Base-by-base conservation (phyloP, 169 alveolate genomes). In the Babesia ovata region DNA sequence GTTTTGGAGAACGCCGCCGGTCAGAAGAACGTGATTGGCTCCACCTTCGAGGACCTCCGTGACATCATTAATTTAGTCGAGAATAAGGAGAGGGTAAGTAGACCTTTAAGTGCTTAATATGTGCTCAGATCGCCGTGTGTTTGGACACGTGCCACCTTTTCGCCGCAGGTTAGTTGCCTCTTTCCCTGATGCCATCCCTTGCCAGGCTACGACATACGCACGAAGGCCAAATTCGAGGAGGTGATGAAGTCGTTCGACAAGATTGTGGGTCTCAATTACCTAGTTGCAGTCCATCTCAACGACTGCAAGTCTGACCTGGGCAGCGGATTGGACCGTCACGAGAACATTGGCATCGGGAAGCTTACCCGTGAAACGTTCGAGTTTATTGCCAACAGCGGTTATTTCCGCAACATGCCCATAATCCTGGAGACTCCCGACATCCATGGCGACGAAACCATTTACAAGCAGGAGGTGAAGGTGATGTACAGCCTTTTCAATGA, bases 1-100 rank as follows among this genome's bases (percentile, higher is more conserved):
- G 96, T 94, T 7, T 63, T 94, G 60, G 97, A 94, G 86, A 94
- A 94, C 70, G 92, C 95, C 54, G 97, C 97, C 13, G 97, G 96
- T 13, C 95, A 92, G 73, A 93, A 93, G 84, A 92, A 93, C 63
- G 94, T 91, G 7, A 70, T 94, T 0, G 96, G 97, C 42, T 92
- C 94, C 60, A 91, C 81, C 70, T 93, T 94, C 83, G 94, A 93
- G 79, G 96, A 94, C 67, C 75, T 94, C 58, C 70, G 93, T 33
- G 93, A 93, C 48, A 92, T 94, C 50, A 91, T 94, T 44, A 63
- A 45, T 14, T 90, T 58, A 63, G 86, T 94, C 16, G 84, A 93
- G 49, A 87, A 92, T 70, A 94, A 94, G 70, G 81, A 78, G 16
- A 85, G 97, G 56, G 95, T 86, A 44, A 19, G 88, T 39, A 19